Percentiles rank a stretch among this genome's conserved stretches.
Conservation (phyloP, 2,329 filamentous ascomycete genomes). For the Penicillium concentricum region DNA sequence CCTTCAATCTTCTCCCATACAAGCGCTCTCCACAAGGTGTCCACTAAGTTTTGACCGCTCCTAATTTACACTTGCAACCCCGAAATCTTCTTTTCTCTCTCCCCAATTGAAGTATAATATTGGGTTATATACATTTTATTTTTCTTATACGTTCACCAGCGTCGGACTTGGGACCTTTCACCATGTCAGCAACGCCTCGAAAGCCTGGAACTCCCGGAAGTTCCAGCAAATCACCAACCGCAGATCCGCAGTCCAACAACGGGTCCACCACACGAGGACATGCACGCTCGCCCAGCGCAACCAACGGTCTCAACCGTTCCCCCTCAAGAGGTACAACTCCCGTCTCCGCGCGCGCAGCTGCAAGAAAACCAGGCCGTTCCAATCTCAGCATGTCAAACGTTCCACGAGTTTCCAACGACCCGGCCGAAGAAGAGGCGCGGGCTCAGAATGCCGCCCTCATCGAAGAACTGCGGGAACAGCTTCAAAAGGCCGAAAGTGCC, state of each 20-base stretch:
- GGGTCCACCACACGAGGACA: constrained; percentile 39
- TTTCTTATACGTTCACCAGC: constrained; percentile 14
- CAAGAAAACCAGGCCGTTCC: constrained; percentile 55
- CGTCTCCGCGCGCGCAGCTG: constrained; percentile 71
- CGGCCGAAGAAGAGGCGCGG: constrained; percentile 67
- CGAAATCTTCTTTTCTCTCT: constrained; percentile 6
- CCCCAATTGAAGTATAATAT: neutral
- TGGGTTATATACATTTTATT: constrained; percentile 2
- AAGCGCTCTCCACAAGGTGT: constrained; percentile 22
- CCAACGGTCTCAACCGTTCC: constrained; percentile 55
- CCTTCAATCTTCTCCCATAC: constrained; percentile 11
- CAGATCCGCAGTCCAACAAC: constrained; percentile 32
- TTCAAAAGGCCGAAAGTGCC: constrained; percentile 74
- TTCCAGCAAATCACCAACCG: constrained; percentile 33
- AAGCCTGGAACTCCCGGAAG: constrained; percentile 40
- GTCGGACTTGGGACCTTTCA: constrained; percentile 19
- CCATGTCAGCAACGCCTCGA: constrained; percentile 47
- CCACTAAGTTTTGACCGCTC: constrained; percentile 28
- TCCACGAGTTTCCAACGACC: constrained; percentile 49
- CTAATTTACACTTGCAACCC: constrained; percentile 17
- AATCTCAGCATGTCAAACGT: constrained; percentile 45
- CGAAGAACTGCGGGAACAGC: constrained; percentile 78
- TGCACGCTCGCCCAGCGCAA: constrained; percentile 51
- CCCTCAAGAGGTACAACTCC: constrained; percentile 60
- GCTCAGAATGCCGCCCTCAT: constrained; percentile 76